These are phyloP conservation scores for Solanum pennellii DNA, from an alignment of 257 asterid genomes.

Conservation along the genomic window DNA sequence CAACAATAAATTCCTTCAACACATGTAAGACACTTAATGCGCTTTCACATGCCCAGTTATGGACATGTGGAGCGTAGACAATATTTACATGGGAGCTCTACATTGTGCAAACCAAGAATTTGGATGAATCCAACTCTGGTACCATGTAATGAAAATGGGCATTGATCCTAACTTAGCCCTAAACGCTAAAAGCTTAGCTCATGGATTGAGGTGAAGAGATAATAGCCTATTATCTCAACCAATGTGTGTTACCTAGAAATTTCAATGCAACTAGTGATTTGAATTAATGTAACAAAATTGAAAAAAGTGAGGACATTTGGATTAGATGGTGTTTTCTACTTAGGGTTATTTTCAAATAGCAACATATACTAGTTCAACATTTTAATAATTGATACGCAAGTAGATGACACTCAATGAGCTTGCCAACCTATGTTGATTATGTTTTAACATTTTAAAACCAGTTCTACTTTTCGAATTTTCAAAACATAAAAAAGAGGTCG, in stretches of 20 bases:
- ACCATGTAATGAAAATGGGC: neutral
- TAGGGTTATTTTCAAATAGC: neutral
- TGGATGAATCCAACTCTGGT: neutral
- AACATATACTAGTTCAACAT: neutral
- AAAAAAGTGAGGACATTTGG: neutral
- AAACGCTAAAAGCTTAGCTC: neutral
- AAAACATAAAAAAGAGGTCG: neutral
- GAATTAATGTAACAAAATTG: neutral
- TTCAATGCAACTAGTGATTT: neutral
- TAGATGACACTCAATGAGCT: neutral
- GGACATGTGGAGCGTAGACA: neutral
- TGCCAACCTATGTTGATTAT: neutral
- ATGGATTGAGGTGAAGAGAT: neutral
- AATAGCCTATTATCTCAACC: neutral
- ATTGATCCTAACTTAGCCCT: neutral
- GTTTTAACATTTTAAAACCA: neutral
- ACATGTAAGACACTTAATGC: neutral
- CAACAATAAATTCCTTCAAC: neutral
- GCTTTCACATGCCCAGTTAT: neutral
- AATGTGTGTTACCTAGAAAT: neutral
- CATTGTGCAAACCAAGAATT: neutral
- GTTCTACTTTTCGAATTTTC: neutral
- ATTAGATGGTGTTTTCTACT: neutral
- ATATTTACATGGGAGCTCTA: neutral
- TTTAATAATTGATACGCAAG: neutral